Evolutionary conservation across 345 rosid genomes (phyloP).

Genomic region (Populus alba): DNA sequence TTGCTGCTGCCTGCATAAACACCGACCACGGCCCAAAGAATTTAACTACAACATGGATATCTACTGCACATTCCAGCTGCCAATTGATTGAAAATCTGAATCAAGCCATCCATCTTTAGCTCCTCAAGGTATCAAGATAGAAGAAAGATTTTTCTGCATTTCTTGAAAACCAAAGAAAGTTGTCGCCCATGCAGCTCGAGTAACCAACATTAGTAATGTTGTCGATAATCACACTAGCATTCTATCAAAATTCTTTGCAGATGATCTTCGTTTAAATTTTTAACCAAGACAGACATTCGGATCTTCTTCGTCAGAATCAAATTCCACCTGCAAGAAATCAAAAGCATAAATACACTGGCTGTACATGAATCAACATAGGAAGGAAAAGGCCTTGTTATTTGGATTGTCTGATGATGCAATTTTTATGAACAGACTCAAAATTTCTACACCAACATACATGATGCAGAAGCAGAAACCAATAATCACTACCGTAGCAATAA

Average conservation of each 20-base stretch:
- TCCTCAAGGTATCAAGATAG: background rate
- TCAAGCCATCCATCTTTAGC: background rate
- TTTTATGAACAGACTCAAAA: background rate
- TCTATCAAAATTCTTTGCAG: background rate
- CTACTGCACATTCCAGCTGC: background rate
- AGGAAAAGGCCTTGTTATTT: background rate
- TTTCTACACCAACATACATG: background rate
- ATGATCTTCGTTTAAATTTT: background rate
- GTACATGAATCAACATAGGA: background rate
- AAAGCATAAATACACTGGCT: background rate
- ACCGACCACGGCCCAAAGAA: too few relatives aligned
- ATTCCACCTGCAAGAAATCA: slow-evolving; percentile 37
- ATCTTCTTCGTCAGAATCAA: slow-evolving; percentile 50
- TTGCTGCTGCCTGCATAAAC: too few relatives aligned
- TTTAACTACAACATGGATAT: too few relatives aligned
- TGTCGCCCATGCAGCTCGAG: background rate
- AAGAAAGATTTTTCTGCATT: background rate
- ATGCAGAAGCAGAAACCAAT: background rate
- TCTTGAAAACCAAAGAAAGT: background rate
- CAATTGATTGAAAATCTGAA: background rate
- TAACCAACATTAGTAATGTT: background rate
- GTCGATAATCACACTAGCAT: background rate
- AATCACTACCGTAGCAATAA: background rate
- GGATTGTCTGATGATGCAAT: background rate
- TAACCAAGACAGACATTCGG: slow-evolving; percentile 35